Percentiles rank a stretch among this genome's conserved stretches.
These are phyloP conservation scores for Kodamaea hsintzibuensis DNA, from an alignment of 805 yeast species.

Conservation along the genomic window DNA sequence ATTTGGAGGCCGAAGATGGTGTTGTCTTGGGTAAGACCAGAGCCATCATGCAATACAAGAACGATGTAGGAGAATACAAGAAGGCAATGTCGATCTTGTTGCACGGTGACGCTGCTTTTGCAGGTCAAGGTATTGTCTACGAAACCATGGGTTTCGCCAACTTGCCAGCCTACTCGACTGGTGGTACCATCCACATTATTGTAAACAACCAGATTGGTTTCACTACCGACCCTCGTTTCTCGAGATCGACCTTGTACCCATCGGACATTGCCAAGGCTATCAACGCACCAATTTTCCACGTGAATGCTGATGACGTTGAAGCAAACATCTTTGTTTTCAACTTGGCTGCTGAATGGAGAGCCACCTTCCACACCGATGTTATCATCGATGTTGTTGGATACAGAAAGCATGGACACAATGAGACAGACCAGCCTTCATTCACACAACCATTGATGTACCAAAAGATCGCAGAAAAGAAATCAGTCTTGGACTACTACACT, in stretches of 20 bases:
- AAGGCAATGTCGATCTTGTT: constrained; percentile 90
- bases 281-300: constrained; percentile 99
- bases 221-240: constrained; percentile 97
- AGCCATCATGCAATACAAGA: constrained; percentile 89
- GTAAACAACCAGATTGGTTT: constrained; percentile 99
- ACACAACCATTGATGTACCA: constrained; percentile 98
- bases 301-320: constrained; percentile 97
- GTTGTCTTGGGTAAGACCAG: constrained; percentile 98
- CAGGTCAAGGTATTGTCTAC: constrained; percentile 98
- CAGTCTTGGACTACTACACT: constrained; percentile 84
- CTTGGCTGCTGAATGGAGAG: constrained; percentile 98
- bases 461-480: constrained; percentile 83
- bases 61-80: constrained; percentile 76
- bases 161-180: constrained; percentile 94
- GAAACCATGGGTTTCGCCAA: constrained; percentile 95
- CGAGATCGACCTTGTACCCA: constrained; percentile 97
- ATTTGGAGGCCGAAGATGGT: constrained; percentile 98
- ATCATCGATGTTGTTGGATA: constrained; percentile 97
- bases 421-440: constrained; percentile 98
- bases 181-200: constrained; percentile 96
- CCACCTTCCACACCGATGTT: constrained; percentile 93
- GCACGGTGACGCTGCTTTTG: constrained; percentile 99
- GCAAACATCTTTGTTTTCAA: constrained; percentile 88
- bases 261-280: constrained; percentile 95
- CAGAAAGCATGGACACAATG: constrained; percentile 99